Conservation (phyloP, 176 grass and related monocot species). For the Aechmea fasciata region DNA sequence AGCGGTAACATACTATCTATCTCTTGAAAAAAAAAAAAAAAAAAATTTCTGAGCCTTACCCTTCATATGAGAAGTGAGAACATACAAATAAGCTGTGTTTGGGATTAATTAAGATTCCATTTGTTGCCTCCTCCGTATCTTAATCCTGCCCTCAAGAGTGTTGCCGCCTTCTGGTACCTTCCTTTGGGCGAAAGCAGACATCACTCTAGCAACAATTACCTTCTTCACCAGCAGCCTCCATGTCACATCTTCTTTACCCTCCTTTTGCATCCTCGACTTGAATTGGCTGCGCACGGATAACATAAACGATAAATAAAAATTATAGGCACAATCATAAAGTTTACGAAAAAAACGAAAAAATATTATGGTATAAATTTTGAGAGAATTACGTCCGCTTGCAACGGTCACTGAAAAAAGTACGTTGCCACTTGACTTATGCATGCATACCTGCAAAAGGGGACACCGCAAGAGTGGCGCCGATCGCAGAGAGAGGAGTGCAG, state of each 20-base stretch:
- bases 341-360: no score
- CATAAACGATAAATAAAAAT: neutral
- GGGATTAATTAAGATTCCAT: neutral
- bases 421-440: neutral
- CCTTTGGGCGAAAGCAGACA: slow-evolving; percentile 33
- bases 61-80: no score
- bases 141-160: slow-evolving; percentile 26
- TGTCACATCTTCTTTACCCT: slow-evolving; percentile 45
- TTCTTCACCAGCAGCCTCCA: slow-evolving; percentile 71
- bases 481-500: slow-evolving; percentile 68
- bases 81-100: no score
- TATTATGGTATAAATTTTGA: no score
- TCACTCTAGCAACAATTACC: slow-evolving; percentile 35
- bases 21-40: no score
- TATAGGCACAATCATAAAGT: neutral
- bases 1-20: no score
- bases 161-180: slow-evolving; percentile 14
- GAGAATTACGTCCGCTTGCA: neutral
- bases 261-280: slow-evolving; percentile 30
- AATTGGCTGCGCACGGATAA: slow-evolving; percentile 33
- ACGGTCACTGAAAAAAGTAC: neutral
- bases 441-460: slow-evolving; percentile 72
- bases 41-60: no score
- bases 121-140: slow-evolving; percentile 20
- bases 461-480: slow-evolving; percentile 30